Evolutionary conservation across 192 early-diverging fungal genomes (phyloP).

Genomic region (Oehlia diaphana): DNA sequence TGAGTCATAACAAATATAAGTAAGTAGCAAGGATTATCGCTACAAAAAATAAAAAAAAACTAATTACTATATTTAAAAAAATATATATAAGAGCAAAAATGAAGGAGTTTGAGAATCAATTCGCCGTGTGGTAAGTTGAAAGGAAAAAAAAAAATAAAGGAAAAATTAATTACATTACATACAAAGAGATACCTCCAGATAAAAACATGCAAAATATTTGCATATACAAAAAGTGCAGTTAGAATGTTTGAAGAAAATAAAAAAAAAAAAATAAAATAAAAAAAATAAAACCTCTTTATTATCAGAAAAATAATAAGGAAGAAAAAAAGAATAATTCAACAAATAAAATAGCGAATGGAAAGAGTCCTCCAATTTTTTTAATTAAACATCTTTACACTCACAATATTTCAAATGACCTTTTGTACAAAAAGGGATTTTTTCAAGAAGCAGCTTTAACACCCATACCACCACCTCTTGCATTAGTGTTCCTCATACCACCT

Average conservation of each 20-base stretch:
- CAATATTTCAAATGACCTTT: not conserved
- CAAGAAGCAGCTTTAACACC: slow-evolving; percentile 30
- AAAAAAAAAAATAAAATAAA: slow-evolving; percentile 19
- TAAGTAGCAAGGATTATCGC: not conserved
- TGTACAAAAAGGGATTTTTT: not conserved
- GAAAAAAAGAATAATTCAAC: not conserved
- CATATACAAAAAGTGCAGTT: not conserved
- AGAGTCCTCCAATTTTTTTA: not conserved
- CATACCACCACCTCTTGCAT: slow-evolving; percentile 13
- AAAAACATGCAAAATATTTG: not conserved
- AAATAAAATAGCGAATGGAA: not conserved
- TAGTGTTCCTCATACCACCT: slow-evolving; percentile 12
- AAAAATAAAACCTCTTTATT: not conserved
- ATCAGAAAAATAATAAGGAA: not conserved
- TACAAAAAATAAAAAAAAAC: not conserved
- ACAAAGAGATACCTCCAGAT: not conserved
- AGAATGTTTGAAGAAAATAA: not conserved
- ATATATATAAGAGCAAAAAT: not conserved
- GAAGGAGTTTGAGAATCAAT: not conserved
- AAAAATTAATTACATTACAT: slow-evolving; percentile 18
- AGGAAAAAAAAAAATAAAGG: not conserved
- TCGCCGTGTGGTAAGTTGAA: not conserved
- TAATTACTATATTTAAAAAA: not conserved
- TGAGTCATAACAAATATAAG: not conserved
- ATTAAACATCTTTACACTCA: not conserved